Conservation (phyloP, 2,329 filamentous ascomycete species). For the Fusarium sp. region DNA sequence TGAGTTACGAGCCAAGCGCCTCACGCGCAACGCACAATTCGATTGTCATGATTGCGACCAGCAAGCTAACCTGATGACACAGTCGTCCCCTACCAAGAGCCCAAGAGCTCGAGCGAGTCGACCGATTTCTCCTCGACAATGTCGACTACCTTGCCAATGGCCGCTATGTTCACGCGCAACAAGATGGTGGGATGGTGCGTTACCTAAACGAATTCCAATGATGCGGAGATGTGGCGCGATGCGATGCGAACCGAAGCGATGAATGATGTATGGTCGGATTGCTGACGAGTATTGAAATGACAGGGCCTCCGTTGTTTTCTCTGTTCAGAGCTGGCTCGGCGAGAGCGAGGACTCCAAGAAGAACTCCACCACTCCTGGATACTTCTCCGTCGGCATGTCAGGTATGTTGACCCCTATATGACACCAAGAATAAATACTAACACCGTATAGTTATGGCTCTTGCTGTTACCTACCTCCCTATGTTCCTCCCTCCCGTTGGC, state of each 20-base stretch:
- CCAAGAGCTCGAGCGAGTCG: slow-evolving; percentile 69
- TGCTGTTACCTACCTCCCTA: slow-evolving; percentile 61
- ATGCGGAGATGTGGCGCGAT: slow-evolving; percentile 7
- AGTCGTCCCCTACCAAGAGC: slow-evolving; percentile 92
- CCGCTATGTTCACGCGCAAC: slow-evolving; percentile 81
- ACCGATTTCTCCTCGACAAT: slow-evolving; percentile 79
- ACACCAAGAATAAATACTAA: slow-evolving; percentile 9
- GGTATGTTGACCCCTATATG: slow-evolving; percentile 60
- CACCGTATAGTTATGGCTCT: slow-evolving; percentile 67
- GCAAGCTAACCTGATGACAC: slow-evolving; percentile 26
- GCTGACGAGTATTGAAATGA: slow-evolving; percentile 41
- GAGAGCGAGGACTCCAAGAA: slow-evolving; percentile 76
- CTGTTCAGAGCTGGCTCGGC: slow-evolving; percentile 80
- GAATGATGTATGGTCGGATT: neutral
- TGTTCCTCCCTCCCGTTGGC: slow-evolving; percentile 59
- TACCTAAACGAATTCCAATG: neutral
- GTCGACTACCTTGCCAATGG: slow-evolving; percentile 89
- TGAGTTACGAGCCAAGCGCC: neutral
- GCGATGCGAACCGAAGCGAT: neutral
- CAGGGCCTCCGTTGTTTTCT: slow-evolving; percentile 79
- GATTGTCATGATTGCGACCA: slow-evolving; percentile 9
- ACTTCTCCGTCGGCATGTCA: slow-evolving; percentile 82
- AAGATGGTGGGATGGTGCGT: slow-evolving; percentile 77
- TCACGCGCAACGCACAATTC: neutral
- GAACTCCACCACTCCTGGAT: slow-evolving; percentile 72